Base-by-base conservation (phyloP, 2,329 filamentous ascomycete genomes). In the Trichoderma oligosporum region DNA sequence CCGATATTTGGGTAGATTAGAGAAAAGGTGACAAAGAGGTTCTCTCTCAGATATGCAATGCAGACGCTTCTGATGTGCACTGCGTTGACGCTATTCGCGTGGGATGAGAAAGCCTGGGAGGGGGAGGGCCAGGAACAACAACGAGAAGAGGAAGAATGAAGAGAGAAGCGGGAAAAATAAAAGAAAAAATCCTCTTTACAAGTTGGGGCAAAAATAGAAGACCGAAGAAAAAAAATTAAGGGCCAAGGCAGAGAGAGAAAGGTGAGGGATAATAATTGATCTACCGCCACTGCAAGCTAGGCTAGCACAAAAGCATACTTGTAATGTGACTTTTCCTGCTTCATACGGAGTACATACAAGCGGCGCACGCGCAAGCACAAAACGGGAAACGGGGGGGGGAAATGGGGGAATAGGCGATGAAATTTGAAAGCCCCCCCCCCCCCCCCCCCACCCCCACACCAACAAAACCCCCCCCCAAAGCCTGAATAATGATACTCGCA, bases 201-300 rank as follows among this genome's bases (percentile, higher is more conserved):
- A n/a, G n/a, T n/a, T n/a, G n/a, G n/a, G n/a, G n/a, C n/a, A n/a
- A n/a, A n/a, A n/a, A n/a, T n/a, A n/a, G n/a, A n/a, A n/a, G n/a
- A n/a, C n/a, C n/a, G n/a, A n/a, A n/a, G n/a, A n/a, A n/a, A n/a
- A n/a, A n/a, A 46, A 24, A 27, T 5, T 16, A 11, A 18, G 42
- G n/a, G 27, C 12, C 9, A 25, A 12, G 20, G 45, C 6, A 16
- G 27, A 24, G 22, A 38, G 27, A 20, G 11, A 36, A 20, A n/a
- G 39, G 22, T 45, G 41, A 46, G 51, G 51, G 51, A 55, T 55
- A 55, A 55, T 46, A 38, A 44, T 35, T 55, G 51, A 55, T 55
- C 51, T 45, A 31, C 51, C 51, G 51, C 51, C 51, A 55, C 51
- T 55, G 51, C 51, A 55, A 16, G 24, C 51, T 55, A 55, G 22